phyloP scores from a whole-genome alignment of 331 rosid species.

The Prunus yedoensis region DNA sequence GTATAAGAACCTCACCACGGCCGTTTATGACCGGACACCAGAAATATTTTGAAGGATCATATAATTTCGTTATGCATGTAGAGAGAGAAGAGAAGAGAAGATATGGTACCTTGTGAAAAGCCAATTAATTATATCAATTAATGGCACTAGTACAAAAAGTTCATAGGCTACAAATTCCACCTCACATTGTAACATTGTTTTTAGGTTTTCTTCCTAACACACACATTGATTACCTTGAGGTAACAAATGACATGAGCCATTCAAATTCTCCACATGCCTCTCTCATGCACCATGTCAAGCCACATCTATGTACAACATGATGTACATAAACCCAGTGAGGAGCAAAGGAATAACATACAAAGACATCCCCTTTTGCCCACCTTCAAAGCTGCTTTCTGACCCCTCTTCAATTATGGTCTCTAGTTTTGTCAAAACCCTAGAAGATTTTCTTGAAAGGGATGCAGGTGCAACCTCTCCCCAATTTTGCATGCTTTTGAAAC shows the following conservation, averaged over 20 bases:
- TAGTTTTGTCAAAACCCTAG: constrained; percentile 17
- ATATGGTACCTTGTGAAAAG: background rate
- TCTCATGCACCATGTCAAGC: constrained; percentile 3
- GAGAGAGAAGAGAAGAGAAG: background rate
- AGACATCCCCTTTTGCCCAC: constrained; percentile 13
- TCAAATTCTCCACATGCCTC: background rate
- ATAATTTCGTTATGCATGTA: too few species aligned
- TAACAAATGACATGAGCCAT: too few species aligned
- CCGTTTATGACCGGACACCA: background rate
- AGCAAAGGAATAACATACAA: constrained; percentile 19
- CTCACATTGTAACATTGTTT: background rate
- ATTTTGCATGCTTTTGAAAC: constrained; percentile 25
- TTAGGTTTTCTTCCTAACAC: background rate
- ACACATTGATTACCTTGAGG: too few species aligned
- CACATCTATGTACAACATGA: constrained; percentile 16
- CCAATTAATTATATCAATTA: background rate
- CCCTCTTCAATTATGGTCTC: constrained; percentile 49
- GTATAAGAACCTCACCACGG: too few species aligned
- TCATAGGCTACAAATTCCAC: background rate
- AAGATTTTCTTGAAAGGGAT: constrained; percentile 15
- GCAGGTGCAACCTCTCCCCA: constrained; percentile 55
- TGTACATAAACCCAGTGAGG: constrained; percentile 17
- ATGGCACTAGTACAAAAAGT: constrained; percentile 7
- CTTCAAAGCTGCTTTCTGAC: constrained; percentile 8
- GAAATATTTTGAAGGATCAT: background rate